phyloP scores from a whole-genome alignment of 805 yeast species.

The Torulaspora indica region DNA sequence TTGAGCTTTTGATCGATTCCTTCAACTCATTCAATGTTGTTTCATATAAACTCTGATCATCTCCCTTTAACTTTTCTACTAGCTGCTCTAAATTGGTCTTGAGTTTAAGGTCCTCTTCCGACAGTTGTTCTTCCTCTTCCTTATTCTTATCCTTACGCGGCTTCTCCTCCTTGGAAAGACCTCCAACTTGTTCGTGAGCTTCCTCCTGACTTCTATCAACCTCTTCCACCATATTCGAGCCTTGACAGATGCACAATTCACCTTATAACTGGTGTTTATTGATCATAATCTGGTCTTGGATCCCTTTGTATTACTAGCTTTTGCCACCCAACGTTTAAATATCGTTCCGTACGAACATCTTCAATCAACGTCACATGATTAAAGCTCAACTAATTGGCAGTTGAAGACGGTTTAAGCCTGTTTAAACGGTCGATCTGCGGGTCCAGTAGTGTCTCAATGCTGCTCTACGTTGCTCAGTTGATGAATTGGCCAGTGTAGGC shows the following conservation, averaged over 20 bases:
- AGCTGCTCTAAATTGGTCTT: slow-evolving; percentile 81
- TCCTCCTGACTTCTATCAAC: slow-evolving; percentile 15
- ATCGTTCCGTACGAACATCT: neutral
- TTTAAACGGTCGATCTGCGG: neutral
- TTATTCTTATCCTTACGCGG: slow-evolving; percentile 29
- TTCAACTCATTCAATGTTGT: slow-evolving; percentile 68
- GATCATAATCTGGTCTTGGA: neutral
- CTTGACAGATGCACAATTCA: neutral
- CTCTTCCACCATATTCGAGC: slow-evolving; percentile 18
- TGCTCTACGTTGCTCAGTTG: no score
- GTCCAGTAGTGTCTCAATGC: no score
- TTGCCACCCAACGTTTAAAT: slow-evolving; percentile 11
- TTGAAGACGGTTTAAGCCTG: neutral
- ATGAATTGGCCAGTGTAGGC: slow-evolving; percentile 40
- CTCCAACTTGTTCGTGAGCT: slow-evolving; percentile 12
- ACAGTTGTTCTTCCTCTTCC: slow-evolving; percentile 69
- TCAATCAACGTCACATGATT: no score
- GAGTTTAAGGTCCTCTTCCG: slow-evolving; percentile 87
- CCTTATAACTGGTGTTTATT: neutral
- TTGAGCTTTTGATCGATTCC: slow-evolving; percentile 77
- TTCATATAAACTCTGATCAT: slow-evolving; percentile 45
- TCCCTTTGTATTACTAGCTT: slow-evolving; percentile 6
- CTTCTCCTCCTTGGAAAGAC: slow-evolving; percentile 14
- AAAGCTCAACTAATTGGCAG: no score
- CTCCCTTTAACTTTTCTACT: slow-evolving; percentile 69